Conservation (phyloP, 1,284 basidiomycete genomes). For the Ganoderma sinense region DNA sequence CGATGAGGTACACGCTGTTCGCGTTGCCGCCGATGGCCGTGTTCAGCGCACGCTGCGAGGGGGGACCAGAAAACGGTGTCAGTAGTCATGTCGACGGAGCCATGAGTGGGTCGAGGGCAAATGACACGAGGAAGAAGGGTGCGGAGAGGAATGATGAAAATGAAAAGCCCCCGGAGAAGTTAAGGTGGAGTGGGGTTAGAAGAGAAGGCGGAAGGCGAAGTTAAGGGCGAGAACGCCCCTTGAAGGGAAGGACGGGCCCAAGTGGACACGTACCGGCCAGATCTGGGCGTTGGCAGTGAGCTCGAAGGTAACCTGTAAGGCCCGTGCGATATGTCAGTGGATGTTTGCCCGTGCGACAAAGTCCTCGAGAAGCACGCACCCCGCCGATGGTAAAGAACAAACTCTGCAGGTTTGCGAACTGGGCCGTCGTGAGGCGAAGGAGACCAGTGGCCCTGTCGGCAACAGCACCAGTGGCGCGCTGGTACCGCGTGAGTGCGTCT, state of each 20-base stretch:
- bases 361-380: slow-evolving; percentile 33
- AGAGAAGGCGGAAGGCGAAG: not conserved
- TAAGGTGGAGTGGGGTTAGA: not conserved
- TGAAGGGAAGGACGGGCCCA: not conserved
- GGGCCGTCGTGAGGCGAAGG: slow-evolving; percentile 44
- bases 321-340: slow-evolving; percentile 8
- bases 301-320: slow-evolving; percentile 41
- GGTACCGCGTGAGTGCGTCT: slow-evolving; percentile 45
- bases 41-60: slow-evolving; percentile 44
- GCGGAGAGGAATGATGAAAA: not conserved
- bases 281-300: slow-evolving; percentile 58
- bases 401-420: slow-evolving; percentile 48
- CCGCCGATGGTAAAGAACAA: slow-evolving; percentile 51
- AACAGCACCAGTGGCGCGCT: slow-evolving; percentile 45
- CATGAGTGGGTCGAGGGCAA: not conserved
- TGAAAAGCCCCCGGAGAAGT: not conserved
- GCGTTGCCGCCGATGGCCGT: slow-evolving; percentile 49
- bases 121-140: not conserved
- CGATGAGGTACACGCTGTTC: slow-evolving; percentile 56
- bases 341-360: not conserved
- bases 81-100: not conserved
- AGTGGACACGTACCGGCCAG: slow-evolving; percentile 46
- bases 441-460: slow-evolving; percentile 48
- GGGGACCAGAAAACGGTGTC: not conserved
- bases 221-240: not conserved